Evolutionary conservation across 1,284 basidiomycete genomes (phyloP), one percentile per base, ranked within the genome.

Genomic region (Omphalotus olearius): DNA sequence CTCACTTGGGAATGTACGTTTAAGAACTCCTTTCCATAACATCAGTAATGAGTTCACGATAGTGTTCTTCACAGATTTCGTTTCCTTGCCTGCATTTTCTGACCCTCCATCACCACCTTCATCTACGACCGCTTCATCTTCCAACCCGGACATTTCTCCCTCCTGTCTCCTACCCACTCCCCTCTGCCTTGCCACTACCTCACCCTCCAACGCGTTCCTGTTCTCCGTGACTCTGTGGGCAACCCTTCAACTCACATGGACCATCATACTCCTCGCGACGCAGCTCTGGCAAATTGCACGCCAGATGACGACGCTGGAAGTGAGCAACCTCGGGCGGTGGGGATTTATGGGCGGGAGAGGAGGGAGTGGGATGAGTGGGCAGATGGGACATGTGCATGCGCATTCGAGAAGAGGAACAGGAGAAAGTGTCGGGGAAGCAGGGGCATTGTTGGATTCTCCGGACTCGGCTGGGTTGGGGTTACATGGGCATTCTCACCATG

Each of bases 331-430:
- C 2, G 93, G 95, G 0, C 79, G 96, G 45, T 98, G 88, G 63
- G 96, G 97, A 2, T 98, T 86, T 73, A 98, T 99, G 93, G 97
- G 96, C 44, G 94, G 94, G 0, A 84, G 91, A 26, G 93, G 91
- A 0, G 91, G 91, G 4, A 79, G 79, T 1, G 81, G 76, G 48
- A 67, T 88, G 16, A 69, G 69, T 43, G 74, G 74, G 28, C 88
- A 89, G 64, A 87, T 87, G 83, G 85, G 88, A 2, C 84, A 87
- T 61, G 70, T 73, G 23, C 79, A 81, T 57, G 64, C 71, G 9
- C 71, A 64, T n/a, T 9, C 30, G 30, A 33, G 30, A 33, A 35
- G 60, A 61, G 30, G 45, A 6, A 5, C 23, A 23, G 62, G 63
- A 11, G 70, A 68, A 14, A 64, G 69, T 11, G 71, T 69, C 44